Base-by-base conservation (phyloP, 495 filamentous ascomycete genomes). In the Hypoxylon trugodes region DNA sequence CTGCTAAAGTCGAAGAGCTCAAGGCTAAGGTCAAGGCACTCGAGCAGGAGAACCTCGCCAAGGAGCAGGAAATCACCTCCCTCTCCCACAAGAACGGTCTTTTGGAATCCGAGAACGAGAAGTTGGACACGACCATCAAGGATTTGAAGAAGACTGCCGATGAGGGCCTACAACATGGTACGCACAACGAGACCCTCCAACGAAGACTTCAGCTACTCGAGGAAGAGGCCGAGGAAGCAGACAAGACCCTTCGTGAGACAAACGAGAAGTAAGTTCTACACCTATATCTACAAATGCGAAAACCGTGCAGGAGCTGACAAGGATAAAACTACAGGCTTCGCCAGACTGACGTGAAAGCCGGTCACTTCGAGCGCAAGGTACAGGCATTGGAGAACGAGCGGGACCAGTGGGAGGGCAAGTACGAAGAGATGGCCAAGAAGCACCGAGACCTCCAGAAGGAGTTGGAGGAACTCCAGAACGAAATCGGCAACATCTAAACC, bases 321-420 rank as follows among this genome's bases (percentile, higher is more conserved):
- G 12, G 3, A 28, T 22, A 26, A n/a, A 41, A 35, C 48, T 55
- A 53, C 21, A 99, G 95, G 80, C 91, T 98, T 70, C 92, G 96
- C 70, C 93, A 96, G 80, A 97, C 95, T 77, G 95, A 98, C 76
- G 92, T 98, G 79, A 97, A 97, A 82, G 92, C 95, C 74, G 96
- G 94, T 61, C 95, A 99, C 84, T 97, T 92, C 80, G 96, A 98
- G 81, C 96, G 96, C 82, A 97, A 99, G 82, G 95, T 99, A 63
- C 90, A 96, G 75, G 96, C 94, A 67, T 87, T 99, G 63, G 95
- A 99, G 78, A 77, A 82, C 56, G 84, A 91, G 69, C 88, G 90
- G 63, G 92, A 97, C 76, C 82, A 91, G 75, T 97, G 93, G 92
- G 96, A 98, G 82, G 70, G 79, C 77, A 97, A 98, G 82, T 98